These are phyloP conservation scores for Acacia melanoxylon DNA, from an alignment of 306 rosid genomes.

Conservation along the genomic window DNA sequence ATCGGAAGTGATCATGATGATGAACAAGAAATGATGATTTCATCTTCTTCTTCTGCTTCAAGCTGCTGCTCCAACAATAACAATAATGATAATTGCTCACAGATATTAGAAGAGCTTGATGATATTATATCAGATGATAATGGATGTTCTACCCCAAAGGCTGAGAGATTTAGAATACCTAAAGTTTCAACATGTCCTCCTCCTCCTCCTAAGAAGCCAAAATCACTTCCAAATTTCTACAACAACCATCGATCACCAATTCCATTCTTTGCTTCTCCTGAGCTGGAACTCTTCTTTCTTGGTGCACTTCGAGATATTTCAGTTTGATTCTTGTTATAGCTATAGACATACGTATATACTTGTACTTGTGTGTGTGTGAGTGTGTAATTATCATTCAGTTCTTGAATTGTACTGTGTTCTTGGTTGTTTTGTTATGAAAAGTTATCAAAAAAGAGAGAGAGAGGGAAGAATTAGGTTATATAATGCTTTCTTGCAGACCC, in stretches of 20 bases:
- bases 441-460: not conserved
- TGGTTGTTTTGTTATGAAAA: not conserved
- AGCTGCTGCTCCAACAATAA: not conserved
- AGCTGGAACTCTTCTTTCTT: constrained; percentile 70
- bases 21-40: not conserved
- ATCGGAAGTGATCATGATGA: not conserved
- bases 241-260: constrained; percentile 50
- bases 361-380: not conserved
- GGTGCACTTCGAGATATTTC: constrained; percentile 59
- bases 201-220: constrained; percentile 85
- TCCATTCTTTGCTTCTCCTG: constrained; percentile 73
- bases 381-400: not conserved
- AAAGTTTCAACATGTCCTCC: constrained; percentile 74
- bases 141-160: constrained; percentile 78
- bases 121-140: not conserved
- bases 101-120: not conserved
- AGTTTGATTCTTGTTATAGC: constrained; percentile 34
- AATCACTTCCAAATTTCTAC: constrained; percentile 49
- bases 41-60: not conserved
- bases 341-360: not conserved
- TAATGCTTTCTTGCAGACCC: not conserved
- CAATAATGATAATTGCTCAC: not conserved
- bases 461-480: not conserved
- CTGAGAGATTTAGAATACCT: constrained; percentile 67
- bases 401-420: not conserved